Percentiles rank a stretch among this genome's conserved stretches.
Evolutionary conservation across 805 yeast species (phyloP).

Genomic region (Torulaspora maleeae): DNA sequence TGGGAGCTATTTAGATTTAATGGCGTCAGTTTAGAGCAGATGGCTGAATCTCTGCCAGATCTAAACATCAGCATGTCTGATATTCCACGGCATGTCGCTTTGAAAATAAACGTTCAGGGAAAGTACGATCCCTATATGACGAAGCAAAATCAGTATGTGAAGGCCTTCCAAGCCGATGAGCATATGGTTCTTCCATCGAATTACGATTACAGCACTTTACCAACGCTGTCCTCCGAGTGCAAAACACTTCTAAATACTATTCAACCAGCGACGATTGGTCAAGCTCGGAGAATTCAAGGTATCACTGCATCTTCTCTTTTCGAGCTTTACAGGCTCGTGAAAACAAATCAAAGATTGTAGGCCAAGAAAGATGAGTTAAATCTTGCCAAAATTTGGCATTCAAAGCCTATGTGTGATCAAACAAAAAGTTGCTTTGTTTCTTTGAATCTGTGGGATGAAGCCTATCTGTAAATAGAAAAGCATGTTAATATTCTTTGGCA

Average conservation of each 20-base stretch:
- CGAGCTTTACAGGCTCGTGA: conserved; percentile 59
- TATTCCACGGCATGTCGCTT: conserved; percentile 44
- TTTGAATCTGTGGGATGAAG: too few species aligned
- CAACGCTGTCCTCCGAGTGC: conserved; percentile 73
- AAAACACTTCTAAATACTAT: conserved; percentile 62
- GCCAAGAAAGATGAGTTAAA: background rate
- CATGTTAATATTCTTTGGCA: too few species aligned
- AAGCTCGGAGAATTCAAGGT: conserved; percentile 91
- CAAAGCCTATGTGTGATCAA: background rate
- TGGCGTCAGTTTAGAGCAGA: conserved; percentile 35
- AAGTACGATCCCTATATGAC: conserved; percentile 74
- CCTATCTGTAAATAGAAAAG: too few species aligned
- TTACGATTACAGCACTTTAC: conserved; percentile 54
- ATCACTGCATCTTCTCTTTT: conserved; percentile 90
- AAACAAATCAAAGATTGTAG: conserved; percentile 25
- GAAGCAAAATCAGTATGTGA: conserved; percentile 65
- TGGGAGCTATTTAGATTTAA: conserved; percentile 66
- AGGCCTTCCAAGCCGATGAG: conserved; percentile 83
- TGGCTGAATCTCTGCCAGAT: conserved; percentile 36
- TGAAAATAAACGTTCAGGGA: conserved; percentile 71
- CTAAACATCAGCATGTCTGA: conserved; percentile 29
- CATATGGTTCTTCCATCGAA: conserved; percentile 61
- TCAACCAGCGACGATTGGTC: conserved; percentile 88
- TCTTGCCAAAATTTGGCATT: background rate
- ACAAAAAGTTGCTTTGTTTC: too few species aligned